Evolutionary conservation across 2,329 filamentous ascomycete species (phyloP), one percentile per base, ranked within the genome.

Genomic region (Pseudogymnoascus pannorum): DNA sequence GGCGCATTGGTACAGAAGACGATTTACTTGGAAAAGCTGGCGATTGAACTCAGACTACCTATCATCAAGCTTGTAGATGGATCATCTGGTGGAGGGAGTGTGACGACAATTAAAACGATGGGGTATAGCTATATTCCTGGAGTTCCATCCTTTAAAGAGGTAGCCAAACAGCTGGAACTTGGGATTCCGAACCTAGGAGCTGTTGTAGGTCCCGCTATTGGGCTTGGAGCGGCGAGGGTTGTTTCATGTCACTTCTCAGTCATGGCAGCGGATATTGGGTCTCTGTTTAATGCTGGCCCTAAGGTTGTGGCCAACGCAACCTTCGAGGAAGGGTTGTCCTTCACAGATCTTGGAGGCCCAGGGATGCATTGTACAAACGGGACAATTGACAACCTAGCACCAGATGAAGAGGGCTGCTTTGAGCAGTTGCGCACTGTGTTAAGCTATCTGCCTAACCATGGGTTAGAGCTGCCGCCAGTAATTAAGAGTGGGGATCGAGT

Each of bases 1-100:
- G 85, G 85, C 0, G 76, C 82, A 12, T 74, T 82, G 33, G 75
- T 72, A 68, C 81, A 78, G 44, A 85, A 84, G 72, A 86, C 83
- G 1, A 71, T 84, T 20, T 86, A 86, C 66, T 77, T 84, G 68
- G 85, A 87, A 72, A 85, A 86, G 66, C 70, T 87, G 24, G 81
- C 82, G 0, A 71, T 87, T 40, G 75, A 79, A 5, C 66, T 86
- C 62, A 79, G 80, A 42, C 59, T 87, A 4, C 85, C 85, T 0
- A 83, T 87, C 48, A 71, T 87, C 5, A 87, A 87, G 67, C 75
- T 87, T 5, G 83, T 86, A 1, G 85, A 87, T 71, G 85, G 85
- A 0, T 83, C 79, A 22, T 85, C 81, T 0, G 85, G 85, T 1
- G 84, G 85, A 29, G 84, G 85, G 0, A 83, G 79, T 12, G 83